Conservation (phyloP, 1,284 basidiomycete genomes). For the Ustilago tritici region DNA sequence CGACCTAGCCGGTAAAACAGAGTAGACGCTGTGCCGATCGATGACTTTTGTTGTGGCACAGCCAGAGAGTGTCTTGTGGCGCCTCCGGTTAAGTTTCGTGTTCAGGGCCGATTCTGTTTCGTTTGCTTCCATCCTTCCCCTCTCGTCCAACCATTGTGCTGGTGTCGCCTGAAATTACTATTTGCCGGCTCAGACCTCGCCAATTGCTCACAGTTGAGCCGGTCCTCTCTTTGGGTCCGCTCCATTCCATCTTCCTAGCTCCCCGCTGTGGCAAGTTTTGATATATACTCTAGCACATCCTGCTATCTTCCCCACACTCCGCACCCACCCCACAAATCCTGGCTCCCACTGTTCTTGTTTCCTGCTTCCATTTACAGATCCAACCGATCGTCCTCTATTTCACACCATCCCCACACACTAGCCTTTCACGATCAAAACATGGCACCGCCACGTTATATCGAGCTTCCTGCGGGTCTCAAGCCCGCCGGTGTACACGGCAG, state of each 20-base stretch:
- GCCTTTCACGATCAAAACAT: conserved; percentile 8
- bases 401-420: background rate
- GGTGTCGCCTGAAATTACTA: background rate
- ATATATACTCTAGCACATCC: conserved; percentile 16
- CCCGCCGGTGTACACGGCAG: conserved; percentile 58
- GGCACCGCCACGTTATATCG: conserved; percentile 47
- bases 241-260: conserved; percentile 4
- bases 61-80: background rate
- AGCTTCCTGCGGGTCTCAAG: conserved; percentile 59
- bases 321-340: background rate
- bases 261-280: conserved; percentile 5
- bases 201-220: conserved; percentile 12
- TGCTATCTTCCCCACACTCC: background rate
- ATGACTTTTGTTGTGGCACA: background rate
- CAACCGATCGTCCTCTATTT: background rate
- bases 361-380: background rate
- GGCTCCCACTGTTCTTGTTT: background rate
- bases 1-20: conserved; percentile 27
- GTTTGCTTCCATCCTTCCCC: conserved; percentile 1
- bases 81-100: conserved; percentile 13
- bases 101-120: background rate
- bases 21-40: no score
- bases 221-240: conserved; percentile 5
- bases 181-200: background rate
- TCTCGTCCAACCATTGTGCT: conserved; percentile 2